Percentiles rank a stretch among this genome's conserved stretches.
Conservation (phyloP, 176 grass and related monocot species). For the Chrysopogon serrulatus region DNA sequence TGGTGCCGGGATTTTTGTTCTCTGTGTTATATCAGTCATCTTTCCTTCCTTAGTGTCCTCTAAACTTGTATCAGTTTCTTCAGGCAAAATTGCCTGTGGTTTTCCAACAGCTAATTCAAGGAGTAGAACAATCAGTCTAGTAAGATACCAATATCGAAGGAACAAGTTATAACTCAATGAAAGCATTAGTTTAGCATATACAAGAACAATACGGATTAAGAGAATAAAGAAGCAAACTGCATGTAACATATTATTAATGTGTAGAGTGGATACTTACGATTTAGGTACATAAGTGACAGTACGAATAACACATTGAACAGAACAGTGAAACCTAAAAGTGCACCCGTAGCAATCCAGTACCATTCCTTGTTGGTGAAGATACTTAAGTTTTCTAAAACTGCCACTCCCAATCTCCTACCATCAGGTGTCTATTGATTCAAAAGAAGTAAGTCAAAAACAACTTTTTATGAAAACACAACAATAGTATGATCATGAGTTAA, state of each 20-base stretch:
- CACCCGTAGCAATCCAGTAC: conserved; percentile 86
- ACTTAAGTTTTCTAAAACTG: conserved; percentile 60
- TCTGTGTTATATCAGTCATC: conserved; percentile 7
- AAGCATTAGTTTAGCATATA: not conserved
- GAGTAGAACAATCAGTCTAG: not conserved
- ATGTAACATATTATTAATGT: not conserved
- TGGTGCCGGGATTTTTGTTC: not conserved
- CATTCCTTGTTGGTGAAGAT: conserved; percentile 57
- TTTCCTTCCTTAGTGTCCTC: conserved; percentile 21
- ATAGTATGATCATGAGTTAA: not conserved
- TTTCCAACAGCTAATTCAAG: conserved; percentile 75
- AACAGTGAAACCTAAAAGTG: conserved; percentile 84
- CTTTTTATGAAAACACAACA: not conserved
- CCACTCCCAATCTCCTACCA: conserved; percentile 59
- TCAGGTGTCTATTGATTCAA: conserved; percentile 43
- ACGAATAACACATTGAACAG: conserved; percentile 92
- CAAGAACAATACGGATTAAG: not conserved
- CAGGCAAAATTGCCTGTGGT: conserved; percentile 76
- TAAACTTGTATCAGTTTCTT: conserved; percentile 51
- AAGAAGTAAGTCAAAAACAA: no score
- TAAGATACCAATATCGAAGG: not conserved
- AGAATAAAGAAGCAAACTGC: not conserved
- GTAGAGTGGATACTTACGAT: conserved; percentile 59
- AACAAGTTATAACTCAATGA: not conserved
- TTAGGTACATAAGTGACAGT: conserved; percentile 76